These are phyloP conservation scores for Geotrichum candidum DNA, from an alignment of 1,139 yeast genomes.

Conservation along the genomic window DNA sequence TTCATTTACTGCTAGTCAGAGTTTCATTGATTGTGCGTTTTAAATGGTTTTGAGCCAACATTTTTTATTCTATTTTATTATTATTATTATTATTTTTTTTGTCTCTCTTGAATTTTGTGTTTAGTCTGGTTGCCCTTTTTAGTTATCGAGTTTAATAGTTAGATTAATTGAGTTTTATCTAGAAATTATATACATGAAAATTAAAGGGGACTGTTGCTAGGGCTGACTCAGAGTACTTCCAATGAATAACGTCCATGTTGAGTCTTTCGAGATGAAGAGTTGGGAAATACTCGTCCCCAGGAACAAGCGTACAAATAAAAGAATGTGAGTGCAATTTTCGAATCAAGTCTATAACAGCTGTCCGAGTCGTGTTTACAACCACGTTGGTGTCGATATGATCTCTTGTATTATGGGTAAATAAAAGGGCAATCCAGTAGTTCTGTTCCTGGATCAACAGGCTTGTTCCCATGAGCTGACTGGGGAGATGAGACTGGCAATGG, in stretches of 20 bases:
- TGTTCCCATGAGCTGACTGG: slow-evolving; percentile 46
- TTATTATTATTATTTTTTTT: neutral
- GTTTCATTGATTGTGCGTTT: slow-evolving; percentile 28
- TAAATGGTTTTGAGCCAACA: neutral
- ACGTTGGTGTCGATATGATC: slow-evolving; percentile 22
- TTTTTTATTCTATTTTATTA: neutral
- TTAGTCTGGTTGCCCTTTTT: neutral
- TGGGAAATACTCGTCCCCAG: slow-evolving; percentile 18
- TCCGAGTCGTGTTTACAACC: slow-evolving; percentile 46
- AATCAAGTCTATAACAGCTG: slow-evolving; percentile 45
- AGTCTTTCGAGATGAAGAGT: slow-evolving; percentile 63
- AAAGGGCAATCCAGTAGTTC: slow-evolving; percentile 48
- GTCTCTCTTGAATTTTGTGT: neutral
- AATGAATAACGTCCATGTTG: slow-evolving; percentile 36
- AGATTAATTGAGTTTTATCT: neutral
- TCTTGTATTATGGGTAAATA: slow-evolving; percentile 44
- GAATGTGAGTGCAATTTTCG: slow-evolving; percentile 33
- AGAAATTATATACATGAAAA: slow-evolving; percentile 7
- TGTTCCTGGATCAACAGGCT: slow-evolving; percentile 43
- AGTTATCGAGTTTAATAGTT: neutral
- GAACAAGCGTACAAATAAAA: slow-evolving; percentile 10
- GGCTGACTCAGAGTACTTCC: slow-evolving; percentile 2
- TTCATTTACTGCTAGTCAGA: slow-evolving; percentile 32
- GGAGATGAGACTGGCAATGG: slow-evolving; percentile 40
- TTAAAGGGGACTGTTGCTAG: slow-evolving; percentile 11